A percentile compares a stretch with the other conserved stretches of the same genome.
Evolutionary conservation across 148 eudicot species (phyloP).

Genomic region (Fallopia convolvulus): DNA sequence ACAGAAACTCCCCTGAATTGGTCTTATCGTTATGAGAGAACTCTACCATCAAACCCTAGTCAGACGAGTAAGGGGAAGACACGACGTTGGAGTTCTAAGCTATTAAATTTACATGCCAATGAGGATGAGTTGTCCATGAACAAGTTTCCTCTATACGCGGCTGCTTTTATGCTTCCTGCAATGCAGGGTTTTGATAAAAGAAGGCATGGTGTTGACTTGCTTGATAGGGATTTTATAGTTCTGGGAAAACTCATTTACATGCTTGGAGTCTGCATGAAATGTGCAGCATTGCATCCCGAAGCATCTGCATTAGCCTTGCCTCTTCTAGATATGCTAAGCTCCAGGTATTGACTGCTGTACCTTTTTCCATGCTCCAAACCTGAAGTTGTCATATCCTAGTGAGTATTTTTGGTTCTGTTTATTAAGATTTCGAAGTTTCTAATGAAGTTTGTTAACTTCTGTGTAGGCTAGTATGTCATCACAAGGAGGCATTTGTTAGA

Average conservation of each 20-base stretch:
- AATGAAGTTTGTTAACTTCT: neutral
- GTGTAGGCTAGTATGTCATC: conserved; percentile 71
- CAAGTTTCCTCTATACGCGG: conserved; percentile 79
- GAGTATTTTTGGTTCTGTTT: neutral
- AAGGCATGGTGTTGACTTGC: conserved; percentile 92
- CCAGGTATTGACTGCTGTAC: conserved; percentile 44
- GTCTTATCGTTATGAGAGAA: conserved; percentile 78
- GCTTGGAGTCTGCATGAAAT: conserved; percentile 90
- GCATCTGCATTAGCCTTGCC: conserved; percentile 75
- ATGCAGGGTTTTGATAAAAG: conserved; percentile 95
- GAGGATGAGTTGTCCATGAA: conserved; percentile 57
- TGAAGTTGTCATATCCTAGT: neutral
- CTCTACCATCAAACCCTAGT: conserved; percentile 50
- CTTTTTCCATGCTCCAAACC: neutral
- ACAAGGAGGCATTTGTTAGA: conserved; percentile 82
- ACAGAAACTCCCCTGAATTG: conserved; percentile 56
- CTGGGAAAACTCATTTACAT: conserved; percentile 81
- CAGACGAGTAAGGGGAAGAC: conserved; percentile 64
- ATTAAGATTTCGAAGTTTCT: neutral
- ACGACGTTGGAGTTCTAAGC: conserved; percentile 55
- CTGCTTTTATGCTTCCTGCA: conserved; percentile 93
- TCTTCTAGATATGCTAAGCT: conserved; percentile 73
- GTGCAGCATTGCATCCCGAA: conserved; percentile 92
- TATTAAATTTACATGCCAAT: conserved; percentile 24
- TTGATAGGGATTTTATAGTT: conserved; percentile 85